phyloP scores from a whole-genome alignment of 441 rosid species.

The Adansonia gregorii region DNA sequence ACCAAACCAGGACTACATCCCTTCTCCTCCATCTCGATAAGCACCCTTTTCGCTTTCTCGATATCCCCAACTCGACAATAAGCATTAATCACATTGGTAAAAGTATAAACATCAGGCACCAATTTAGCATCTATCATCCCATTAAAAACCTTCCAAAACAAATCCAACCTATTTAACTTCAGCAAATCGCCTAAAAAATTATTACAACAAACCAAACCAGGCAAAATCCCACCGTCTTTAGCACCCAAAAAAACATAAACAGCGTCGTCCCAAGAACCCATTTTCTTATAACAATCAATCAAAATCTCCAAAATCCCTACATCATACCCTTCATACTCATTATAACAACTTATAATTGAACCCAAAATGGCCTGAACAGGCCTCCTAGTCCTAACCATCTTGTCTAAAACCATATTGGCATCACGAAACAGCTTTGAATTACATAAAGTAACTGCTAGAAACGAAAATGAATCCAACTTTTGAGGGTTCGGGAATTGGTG shows the following conservation, averaged over 20 bases:
- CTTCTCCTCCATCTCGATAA: constrained; percentile 58
- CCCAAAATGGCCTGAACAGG: constrained; percentile 50
- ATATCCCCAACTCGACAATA: constrained; percentile 61
- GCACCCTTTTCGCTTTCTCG: constrained; percentile 42
- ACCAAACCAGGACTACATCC: constrained; percentile 51
- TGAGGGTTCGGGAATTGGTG: constrained; percentile 42
- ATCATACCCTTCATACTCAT: constrained; percentile 36
- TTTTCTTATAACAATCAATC: constrained; percentile 60
- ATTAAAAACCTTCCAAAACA: constrained; percentile 66
- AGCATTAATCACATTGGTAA: constrained; percentile 58
- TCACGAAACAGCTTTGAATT: constrained; percentile 44
- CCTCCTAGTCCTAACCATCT: constrained; percentile 50
- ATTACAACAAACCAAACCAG: constrained; percentile 56
- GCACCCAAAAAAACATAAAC: constrained; percentile 45
- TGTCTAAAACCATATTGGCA: constrained; percentile 46
- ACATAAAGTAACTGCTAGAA: constrained; percentile 58
- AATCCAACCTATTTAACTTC: constrained; percentile 48
- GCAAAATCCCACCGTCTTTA: constrained; percentile 43
- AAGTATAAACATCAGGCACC: constrained; percentile 55
- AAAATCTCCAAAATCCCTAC: constrained; percentile 51
- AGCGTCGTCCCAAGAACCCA: constrained; percentile 56
- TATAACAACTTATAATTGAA: constrained; percentile 47
- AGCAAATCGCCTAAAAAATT: constrained; percentile 60
- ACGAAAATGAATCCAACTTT: constrained; percentile 56
- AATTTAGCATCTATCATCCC: constrained; percentile 55